Base-by-base conservation (phyloP, 768 basidiomycete species). In the Daedaleopsis sinensis region DNA sequence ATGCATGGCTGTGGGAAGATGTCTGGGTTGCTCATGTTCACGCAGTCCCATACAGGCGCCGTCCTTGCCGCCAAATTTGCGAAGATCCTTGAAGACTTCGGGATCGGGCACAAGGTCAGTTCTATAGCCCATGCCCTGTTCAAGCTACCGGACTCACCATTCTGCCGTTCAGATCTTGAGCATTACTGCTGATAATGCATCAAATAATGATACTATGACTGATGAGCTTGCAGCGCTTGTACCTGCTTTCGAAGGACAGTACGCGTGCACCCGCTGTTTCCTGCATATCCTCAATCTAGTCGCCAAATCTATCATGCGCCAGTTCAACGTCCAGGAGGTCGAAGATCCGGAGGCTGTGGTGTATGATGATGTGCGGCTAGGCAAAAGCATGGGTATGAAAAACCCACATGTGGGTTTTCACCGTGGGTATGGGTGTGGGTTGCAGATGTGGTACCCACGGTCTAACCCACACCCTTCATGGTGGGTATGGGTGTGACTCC, bases 291-390 rank as follows among this genome's bases (percentile, higher is more conserved):
- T 80, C n/a, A 77, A 76, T 43, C 64, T 82, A 0, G 65, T 76
- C 1, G 77, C 74, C 0, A 77, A 78, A 48, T 65, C 61, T 0
- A 19, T 78, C 0, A 35, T 80, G 0, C 1, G 52, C 0, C 65
- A 70, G 52, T 81, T 80, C 65, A 75, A 80, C 36, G 44, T 73
- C 12, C n/a, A n/a, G n/a, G n/a, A n/a, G n/a, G n/a, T n/a, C n/a
- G n/a, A n/a, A n/a, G n/a, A n/a, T n/a, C n/a, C n/a, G n/a, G n/a
- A n/a, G n/a, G n/a, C n/a, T n/a, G n/a, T n/a, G n/a, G n/a, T n/a
- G n/a, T n/a, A n/a, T n/a, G n/a, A n/a, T n/a, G n/a, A n/a, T n/a
- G n/a, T n/a, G n/a, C n/a, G n/a, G n/a, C n/a, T n/a, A n/a, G n/a
- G n/a, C n/a, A n/a, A n/a, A n/a, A n/a, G n/a, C n/a, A n/a, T n/a